These are phyloP conservation scores for Guyanaporus albipodus DNA, from an alignment of 768 basidiomycete species.

Conservation along the genomic window DNA sequence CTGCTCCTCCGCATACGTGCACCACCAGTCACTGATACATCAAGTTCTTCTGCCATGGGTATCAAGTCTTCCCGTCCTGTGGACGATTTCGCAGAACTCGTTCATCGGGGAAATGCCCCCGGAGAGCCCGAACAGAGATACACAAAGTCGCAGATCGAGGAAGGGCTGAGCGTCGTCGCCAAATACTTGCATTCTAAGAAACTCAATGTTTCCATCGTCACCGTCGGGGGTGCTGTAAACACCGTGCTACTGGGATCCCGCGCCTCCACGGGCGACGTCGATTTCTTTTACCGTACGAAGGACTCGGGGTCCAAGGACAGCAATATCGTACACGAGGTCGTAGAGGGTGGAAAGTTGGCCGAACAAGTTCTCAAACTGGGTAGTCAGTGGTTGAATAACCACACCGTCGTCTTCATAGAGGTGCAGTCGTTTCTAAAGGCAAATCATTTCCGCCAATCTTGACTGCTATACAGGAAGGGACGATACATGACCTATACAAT, in stretches of 20 bases:
- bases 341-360: not conserved
- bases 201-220: conserved; percentile 3
- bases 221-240: conserved; percentile 10
- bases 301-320: not conserved
- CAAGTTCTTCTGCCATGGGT: conserved; percentile 1
- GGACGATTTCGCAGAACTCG: conserved; percentile 1
- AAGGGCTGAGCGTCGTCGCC: conserved; percentile 4
- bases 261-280: conserved; percentile 9
- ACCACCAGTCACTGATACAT: not conserved
- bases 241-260: conserved; percentile 4
- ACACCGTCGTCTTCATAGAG: conserved; percentile 6
- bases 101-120: not conserved
- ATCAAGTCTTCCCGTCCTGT: not conserved
- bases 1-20: not conserved
- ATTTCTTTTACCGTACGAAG: conserved; percentile 11
- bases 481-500: not conserved
- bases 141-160: conserved; percentile 2
- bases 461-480: not conserved
- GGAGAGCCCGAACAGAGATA: conserved; percentile 2
- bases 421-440: not conserved
- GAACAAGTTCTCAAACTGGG: not conserved
- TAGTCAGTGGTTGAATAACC: conserved; percentile 9
- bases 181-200: not conserved
- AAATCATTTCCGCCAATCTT: not conserved
- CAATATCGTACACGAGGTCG: not conserved